Percentiles rank a stretch among this genome's conserved stretches.
Conservation (phyloP, 148 eudicot genomes). For the Chenopodium album region DNA sequence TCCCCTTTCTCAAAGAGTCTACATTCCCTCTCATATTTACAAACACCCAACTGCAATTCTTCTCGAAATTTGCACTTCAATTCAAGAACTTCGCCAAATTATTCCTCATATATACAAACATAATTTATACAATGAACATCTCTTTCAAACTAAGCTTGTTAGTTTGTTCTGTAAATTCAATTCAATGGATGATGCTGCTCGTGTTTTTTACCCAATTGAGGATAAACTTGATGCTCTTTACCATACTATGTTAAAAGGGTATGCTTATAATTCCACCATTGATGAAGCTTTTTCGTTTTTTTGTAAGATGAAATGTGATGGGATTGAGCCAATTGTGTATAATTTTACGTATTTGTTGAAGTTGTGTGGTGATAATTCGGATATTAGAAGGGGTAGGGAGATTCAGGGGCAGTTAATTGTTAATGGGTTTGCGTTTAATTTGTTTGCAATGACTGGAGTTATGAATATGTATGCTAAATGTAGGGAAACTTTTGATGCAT, state of each 20-base stretch:
- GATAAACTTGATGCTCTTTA: conserved; percentile 25
- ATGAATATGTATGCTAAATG: conserved; percentile 82
- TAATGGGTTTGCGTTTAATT: conserved; percentile 48
- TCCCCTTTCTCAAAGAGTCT: conserved; percentile 37
- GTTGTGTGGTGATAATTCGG: conserved; percentile 54
- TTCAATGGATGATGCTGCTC: conserved; percentile 50
- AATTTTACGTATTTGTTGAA: conserved; percentile 68
- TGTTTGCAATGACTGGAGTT: conserved; percentile 65
- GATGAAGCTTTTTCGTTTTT: conserved; percentile 43
- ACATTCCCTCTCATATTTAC: conserved; percentile 71
- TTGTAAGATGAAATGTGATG: conserved; percentile 51
- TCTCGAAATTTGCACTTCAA: conserved; percentile 65
- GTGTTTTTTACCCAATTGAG: conserved; percentile 57
- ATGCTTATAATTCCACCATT: conserved; percentile 37
- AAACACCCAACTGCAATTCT: conserved; percentile 70
- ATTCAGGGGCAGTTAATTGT: conserved; percentile 58
- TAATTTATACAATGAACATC: conserved; percentile 52
- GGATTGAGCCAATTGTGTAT: conserved; percentile 53
- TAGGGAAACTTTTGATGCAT: conserved; percentile 52
- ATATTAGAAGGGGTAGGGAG: conserved; percentile 53
- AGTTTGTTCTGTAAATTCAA: conserved; percentile 63
- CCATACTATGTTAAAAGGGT: conserved; percentile 38
- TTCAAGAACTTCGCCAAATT: conserved; percentile 50
- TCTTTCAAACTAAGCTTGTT: conserved; percentile 72
- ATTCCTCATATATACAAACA: conserved; percentile 64